Evolutionary conservation across 495 filamentous ascomycete genomes (phyloP).

Genomic region (Penicillium canescens): DNA sequence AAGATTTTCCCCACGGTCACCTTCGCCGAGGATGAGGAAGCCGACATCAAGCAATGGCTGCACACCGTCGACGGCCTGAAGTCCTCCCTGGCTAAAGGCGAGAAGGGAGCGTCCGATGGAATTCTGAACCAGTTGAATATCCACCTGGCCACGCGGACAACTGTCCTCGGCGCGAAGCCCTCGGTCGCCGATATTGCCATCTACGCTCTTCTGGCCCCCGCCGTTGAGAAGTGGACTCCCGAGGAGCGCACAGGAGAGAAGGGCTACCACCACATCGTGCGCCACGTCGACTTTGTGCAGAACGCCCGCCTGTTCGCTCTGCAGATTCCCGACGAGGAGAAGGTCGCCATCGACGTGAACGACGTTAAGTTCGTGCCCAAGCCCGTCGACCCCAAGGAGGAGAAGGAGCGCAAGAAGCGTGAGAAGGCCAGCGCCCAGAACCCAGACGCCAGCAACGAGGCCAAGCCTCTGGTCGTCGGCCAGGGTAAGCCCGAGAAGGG

Average conservation of each 20-base stretch:
- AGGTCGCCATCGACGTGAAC: constrained; percentile 74
- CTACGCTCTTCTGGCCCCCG: constrained; percentile 76
- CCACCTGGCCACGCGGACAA: constrained; percentile 85
- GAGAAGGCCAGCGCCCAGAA: constrained; percentile 67
- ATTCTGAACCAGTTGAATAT: constrained; percentile 76
- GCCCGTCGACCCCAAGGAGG: constrained; percentile 78
- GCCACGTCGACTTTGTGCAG: constrained; percentile 92
- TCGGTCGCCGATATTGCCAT: constrained; percentile 86
- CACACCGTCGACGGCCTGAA: constrained; percentile 70
- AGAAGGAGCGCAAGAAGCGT: constrained; percentile 87
- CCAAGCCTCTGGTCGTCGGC: constrained; percentile 38
- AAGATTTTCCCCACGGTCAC: constrained; percentile 65
- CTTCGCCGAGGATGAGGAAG: constrained; percentile 74
- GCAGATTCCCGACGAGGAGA: constrained; percentile 69
- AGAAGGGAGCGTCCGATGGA: constrained; percentile 48
- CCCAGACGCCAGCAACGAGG: constrained; percentile 40
- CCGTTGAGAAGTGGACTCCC: constrained; percentile 76
- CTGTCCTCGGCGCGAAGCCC: constrained; percentile 85
- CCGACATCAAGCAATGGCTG: constrained; percentile 87
- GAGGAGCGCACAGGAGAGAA: constrained; percentile 90
- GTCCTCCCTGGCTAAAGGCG: constrained; percentile 54
- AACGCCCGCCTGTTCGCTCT: constrained; percentile 78
- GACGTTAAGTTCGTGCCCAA: constrained; percentile 82
- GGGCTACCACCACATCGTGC: constrained; percentile 88
- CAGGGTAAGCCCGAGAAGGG: constrained; percentile 50